Evolutionary conservation across 768 basidiomycete species (phyloP).

Genomic region (Leucosporidium creatinivorum): DNA sequence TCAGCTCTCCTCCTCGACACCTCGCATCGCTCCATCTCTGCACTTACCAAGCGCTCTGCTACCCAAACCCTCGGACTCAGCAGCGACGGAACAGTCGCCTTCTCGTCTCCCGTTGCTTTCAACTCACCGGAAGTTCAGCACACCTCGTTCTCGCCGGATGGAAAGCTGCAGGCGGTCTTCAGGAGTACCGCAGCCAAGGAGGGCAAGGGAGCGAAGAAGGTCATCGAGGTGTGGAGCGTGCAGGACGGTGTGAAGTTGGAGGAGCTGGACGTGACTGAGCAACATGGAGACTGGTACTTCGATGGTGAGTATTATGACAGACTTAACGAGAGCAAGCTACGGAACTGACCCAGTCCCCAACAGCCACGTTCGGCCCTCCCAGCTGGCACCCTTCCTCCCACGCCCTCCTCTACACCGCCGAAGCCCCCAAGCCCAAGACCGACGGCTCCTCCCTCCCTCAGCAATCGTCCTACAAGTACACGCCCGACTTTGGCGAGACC

Average conservation of each 20-base stretch:
- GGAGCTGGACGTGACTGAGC: constrained; percentile 54
- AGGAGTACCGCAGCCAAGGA: constrained; percentile 40
- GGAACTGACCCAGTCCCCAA: not conserved
- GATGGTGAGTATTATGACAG: constrained; percentile 50
- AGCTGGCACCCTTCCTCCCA: constrained; percentile 53
- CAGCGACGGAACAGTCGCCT: not conserved
- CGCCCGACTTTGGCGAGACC: constrained; percentile 59
- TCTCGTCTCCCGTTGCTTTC: not conserved
- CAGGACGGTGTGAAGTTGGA: constrained; percentile 45
- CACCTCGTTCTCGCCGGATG: constrained; percentile 47
- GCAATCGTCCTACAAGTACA: constrained; percentile 48
- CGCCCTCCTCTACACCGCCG: constrained; percentile 57
- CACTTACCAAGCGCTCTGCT: constrained; percentile 5
- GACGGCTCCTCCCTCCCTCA: constrained; percentile 33
- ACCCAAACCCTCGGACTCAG: constrained; percentile 9
- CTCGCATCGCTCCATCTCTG: constrained; percentile 17
- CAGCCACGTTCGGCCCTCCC: constrained; percentile 53
- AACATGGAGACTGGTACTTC: constrained; percentile 56
- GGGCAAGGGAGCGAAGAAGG: constrained; percentile 41
- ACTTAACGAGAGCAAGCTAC: not conserved
- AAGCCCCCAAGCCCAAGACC: constrained; percentile 45
- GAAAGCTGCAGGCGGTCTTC: constrained; percentile 48
- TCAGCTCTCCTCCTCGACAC: constrained; percentile 6
- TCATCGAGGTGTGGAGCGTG: constrained; percentile 56
- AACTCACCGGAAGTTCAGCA: constrained; percentile 14